Conservation (phyloP, 495 filamentous ascomycete genomes). For the Hyaloscypha hepaticicola region DNA sequence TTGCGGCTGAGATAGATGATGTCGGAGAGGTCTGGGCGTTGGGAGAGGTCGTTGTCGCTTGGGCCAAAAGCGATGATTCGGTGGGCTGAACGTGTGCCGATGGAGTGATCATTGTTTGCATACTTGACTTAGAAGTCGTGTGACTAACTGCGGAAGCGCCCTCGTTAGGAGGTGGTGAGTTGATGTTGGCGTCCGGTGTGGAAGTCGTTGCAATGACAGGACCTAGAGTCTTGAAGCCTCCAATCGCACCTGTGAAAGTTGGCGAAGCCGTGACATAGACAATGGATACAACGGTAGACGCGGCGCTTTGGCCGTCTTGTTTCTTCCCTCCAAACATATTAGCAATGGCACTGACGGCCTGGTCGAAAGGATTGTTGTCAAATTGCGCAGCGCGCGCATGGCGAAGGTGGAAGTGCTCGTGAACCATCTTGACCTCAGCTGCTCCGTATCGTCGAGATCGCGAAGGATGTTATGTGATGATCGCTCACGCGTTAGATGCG, state of each 20-base stretch:
- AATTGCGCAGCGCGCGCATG: conserved; percentile 11
- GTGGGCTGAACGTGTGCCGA: not conserved
- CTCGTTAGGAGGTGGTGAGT: conserved; percentile 6
- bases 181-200: conserved; percentile 2
- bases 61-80: conserved; percentile 7
- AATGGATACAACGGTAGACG: conserved; percentile 44
- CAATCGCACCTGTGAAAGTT: conserved; percentile 57
- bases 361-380: not conserved
- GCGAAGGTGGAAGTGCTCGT: conserved; percentile 22
- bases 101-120: conserved; percentile 17
- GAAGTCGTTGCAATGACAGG: conserved; percentile 4
- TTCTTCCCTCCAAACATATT: not conserved
- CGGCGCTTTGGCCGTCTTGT: conserved; percentile 5
- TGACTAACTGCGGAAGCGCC: not conserved
- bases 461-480: conserved; percentile 2
- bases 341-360: not conserved
- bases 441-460: not conserved
- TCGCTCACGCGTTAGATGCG: not conserved
- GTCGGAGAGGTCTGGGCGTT: conserved; percentile 31
- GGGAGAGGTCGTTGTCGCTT: conserved; percentile 8
- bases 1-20: conserved; percentile 27
- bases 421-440: conserved; percentile 12
- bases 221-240: conserved; percentile 51
- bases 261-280: conserved; percentile 55
- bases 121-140: conserved; percentile 1